Percentiles rank a stretch among this genome's conserved stretches.
These are phyloP conservation scores for Rhizophagus sp. DNA, from an alignment of 192 early-diverging fungal genomes.

Conservation along the genomic window DNA sequence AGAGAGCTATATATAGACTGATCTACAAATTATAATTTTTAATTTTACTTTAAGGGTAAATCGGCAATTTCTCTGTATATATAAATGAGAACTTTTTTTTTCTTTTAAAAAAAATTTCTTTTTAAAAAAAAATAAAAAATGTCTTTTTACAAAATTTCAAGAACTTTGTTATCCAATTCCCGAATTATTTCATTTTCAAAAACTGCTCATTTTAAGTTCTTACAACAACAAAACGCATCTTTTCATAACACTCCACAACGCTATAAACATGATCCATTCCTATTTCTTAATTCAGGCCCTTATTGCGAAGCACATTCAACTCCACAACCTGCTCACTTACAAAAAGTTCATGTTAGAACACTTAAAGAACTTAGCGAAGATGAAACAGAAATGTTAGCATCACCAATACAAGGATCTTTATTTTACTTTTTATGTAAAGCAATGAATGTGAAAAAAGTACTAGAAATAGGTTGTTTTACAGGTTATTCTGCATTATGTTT, in stretches of 20 bases:
- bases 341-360: background rate
- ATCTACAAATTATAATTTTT: no score
- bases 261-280: background rate
- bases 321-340: background rate
- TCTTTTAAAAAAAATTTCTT: no score
- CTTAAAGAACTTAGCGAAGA: background rate
- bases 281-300: background rate
- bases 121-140: background rate
- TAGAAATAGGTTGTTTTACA: constrained; percentile 73
- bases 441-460: constrained; percentile 48
- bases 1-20: no score
- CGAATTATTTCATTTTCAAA: background rate
- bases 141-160: background rate
- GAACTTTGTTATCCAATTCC: background rate
- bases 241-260: background rate
- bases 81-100: no score
- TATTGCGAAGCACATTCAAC: background rate
- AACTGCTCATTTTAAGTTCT: background rate
- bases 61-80: no score
- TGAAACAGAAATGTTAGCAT: constrained; percentile 33
- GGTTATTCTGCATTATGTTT: constrained; percentile 67
- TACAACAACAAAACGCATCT: background rate
- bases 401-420: constrained; percentile 50
- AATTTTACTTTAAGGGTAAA: no score
- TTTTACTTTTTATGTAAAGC: constrained; percentile 52